Percentiles rank a stretch among this genome's conserved stretches.
Conservation (phyloP, 1,284 basidiomycete genomes). For the Pholiota adiposa region DNA sequence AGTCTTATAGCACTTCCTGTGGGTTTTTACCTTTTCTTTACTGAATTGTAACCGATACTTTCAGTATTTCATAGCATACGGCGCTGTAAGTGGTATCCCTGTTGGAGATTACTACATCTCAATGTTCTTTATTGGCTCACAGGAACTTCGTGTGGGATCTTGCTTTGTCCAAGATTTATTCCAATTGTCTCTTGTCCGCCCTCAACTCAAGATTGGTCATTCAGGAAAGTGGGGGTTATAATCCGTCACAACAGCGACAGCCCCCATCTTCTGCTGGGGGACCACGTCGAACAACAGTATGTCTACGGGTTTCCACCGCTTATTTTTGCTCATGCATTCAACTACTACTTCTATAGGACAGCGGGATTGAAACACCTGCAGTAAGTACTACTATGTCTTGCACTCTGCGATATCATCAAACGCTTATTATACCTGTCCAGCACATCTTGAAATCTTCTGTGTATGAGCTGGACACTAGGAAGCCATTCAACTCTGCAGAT, state of each 20-base stretch:
- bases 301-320: neutral
- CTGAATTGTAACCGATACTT: neutral
- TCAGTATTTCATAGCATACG: slow-evolving; percentile 33
- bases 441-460: slow-evolving; percentile 25
- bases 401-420: neutral
- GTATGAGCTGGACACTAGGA: slow-evolving; percentile 35
- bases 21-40: slow-evolving; percentile 9
- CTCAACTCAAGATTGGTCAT: slow-evolving; percentile 49
- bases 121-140: neutral
- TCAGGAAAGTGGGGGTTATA: slow-evolving; percentile 25
- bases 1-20: slow-evolving; percentile 36
- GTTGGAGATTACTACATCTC: neutral
- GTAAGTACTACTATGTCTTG: slow-evolving; percentile 5
- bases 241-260: slow-evolving; percentile 28
- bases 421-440: slow-evolving; percentile 2
- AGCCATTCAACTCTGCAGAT: slow-evolving; percentile 21
- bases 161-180: slow-evolving; percentile 55
- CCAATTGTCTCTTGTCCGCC: slow-evolving; percentile 60
- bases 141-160: slow-evolving; percentile 60
- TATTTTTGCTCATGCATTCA: neutral
- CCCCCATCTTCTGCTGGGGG: slow-evolving; percentile 21
- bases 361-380: slow-evolving; percentile 16
- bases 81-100: slow-evolving; percentile 38
- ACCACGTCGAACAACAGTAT: slow-evolving; percentile 27
- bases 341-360: slow-evolving; percentile 6